A percentile compares a stretch with the other conserved stretches of the same genome.
Conservation (phyloP, 306 rosid genomes). For the Comarum palustre region DNA sequence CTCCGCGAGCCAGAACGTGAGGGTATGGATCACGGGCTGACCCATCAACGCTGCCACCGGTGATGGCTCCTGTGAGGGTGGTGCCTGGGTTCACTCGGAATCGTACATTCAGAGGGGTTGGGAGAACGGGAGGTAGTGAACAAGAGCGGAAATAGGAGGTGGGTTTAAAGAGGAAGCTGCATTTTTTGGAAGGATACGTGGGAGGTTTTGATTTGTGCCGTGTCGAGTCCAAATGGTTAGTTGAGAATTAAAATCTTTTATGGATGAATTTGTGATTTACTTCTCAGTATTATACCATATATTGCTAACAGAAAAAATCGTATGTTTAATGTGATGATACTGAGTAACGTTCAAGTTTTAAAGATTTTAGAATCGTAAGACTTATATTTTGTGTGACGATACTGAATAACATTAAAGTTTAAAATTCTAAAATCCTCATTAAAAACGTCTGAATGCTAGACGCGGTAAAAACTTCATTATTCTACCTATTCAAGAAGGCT, state of each 20-base stretch:
- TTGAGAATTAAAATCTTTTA: no score
- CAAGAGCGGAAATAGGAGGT: background rate
- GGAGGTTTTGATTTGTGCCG: background rate
- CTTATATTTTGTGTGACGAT: no score
- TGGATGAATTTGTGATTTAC: no score
- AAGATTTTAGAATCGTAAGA: no score
- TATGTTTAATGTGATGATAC: no score
- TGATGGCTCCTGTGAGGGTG: slow-evolving; percentile 12
- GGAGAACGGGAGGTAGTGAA: background rate
- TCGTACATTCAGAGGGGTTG: background rate
- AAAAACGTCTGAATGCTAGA: no score
- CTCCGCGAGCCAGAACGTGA: slow-evolving; percentile 74
- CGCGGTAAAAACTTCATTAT: no score
- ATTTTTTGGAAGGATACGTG: background rate
- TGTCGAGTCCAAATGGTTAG: background rate
- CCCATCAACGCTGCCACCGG: slow-evolving; percentile 12
- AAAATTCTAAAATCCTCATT: no score
- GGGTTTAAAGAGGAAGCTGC: background rate
- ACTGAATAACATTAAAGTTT: accelerated
- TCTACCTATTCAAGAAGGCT: no score
- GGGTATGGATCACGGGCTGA: slow-evolving; percentile 26
- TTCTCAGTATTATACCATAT: no score
- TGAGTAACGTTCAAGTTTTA: no score
- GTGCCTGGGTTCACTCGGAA: background rate
- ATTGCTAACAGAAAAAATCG: no score